Evolutionary conservation across 805 yeast species (phyloP), one percentile per base, ranked within the genome.

Genomic region (Starmerella davenportii): DNA sequence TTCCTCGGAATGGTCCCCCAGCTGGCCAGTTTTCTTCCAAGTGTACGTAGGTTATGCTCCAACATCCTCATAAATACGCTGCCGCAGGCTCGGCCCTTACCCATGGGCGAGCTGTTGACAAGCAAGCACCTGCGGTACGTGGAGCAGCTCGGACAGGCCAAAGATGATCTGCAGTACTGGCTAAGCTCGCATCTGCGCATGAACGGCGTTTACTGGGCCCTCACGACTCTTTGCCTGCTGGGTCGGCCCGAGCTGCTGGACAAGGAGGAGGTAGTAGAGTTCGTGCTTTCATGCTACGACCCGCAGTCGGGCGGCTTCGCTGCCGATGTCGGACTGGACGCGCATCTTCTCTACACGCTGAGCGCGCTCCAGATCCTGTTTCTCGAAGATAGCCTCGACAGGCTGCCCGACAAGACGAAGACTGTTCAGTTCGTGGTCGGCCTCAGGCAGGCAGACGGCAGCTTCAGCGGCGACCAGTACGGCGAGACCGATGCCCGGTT

Each of bases 401-500:
- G 47, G 43, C 41, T 61, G 40, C 43, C 44, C 2, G 59, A 60
- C 41, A 47, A 53, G 38, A 55, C 52, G 2, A 46, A 51, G 39
- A 50, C 64, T 41, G 57, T 62, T n/a, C 30, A 51, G 11, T 60
- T 50, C 41, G 45, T 62, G 8, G 38, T 47, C 2, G 52, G 60
- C 1, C 55, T 75, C 30, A 84, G 76, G 51, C 54, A 54, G 1
- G 65, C 66, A 43, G 54, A 51, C 40, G 96, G 98, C 0, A 73
- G 85, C 3, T 79, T 85, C 46, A 76, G 72, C 51, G 99, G 98
- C 5, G 99, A 90, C 54, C 56, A 69, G 35, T 87, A 78, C 55
- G 95, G 95, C 4, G 96, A 87, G 54, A 70, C 82, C 2, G 99
- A 90, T 53, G 79, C 95, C 0, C 64, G 99, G 41, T 90, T 90